Evolutionary conservation across 768 basidiomycete species (phyloP), one percentile per base, ranked within the genome.

Genomic region (Boletus rufocinnamomeus): DNA sequence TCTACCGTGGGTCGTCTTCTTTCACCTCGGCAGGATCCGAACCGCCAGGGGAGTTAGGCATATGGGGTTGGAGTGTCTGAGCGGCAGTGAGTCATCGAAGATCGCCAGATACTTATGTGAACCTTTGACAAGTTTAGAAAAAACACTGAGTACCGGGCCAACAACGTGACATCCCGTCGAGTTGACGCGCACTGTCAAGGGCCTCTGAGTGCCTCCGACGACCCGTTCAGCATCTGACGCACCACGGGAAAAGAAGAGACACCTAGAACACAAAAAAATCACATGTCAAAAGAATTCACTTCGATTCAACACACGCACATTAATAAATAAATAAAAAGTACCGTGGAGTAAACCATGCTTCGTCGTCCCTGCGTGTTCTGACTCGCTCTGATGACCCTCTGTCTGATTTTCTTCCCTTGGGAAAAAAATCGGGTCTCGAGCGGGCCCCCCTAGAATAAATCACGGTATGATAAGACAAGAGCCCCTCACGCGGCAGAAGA

Each of bases 401-500:
- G 9, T 40, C 8, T 21, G 43, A 28, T 35, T n/a, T 43, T 10
- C 10, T 19, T 27, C 13, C 46, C 46, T 50, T 35, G 47, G 60
- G 28, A 38, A 63, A 43, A 30, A n/a, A 37, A 35, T 47, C 46
- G 16, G 23, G 5, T 32, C 25, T 54, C 47, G 28, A 50, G 30
- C 30, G 40, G 37, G 35, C 6, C 13, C 19, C 34, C 17, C 25
- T 52, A 38, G 23, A 49, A 45, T 38, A 52, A 38, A 44, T 19
- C 27, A 52, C 9, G 47, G 19, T 6, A 32, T 13, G 63, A 57
- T 45, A 60, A 37, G 40, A 57, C 25, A 21, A 25, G 14, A 19
- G 35, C 49, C n/a, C 32, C 41, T 69, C 62, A 66, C 69, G 62
- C 56, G 62, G 62, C 53, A 47, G 55, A 62, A 59, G 51, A 54